A percentile compares a stretch with the other conserved stretches of the same genome.
Evolutionary conservation across 805 yeast genomes (phyloP).

Genomic region (Candida insectalens): DNA sequence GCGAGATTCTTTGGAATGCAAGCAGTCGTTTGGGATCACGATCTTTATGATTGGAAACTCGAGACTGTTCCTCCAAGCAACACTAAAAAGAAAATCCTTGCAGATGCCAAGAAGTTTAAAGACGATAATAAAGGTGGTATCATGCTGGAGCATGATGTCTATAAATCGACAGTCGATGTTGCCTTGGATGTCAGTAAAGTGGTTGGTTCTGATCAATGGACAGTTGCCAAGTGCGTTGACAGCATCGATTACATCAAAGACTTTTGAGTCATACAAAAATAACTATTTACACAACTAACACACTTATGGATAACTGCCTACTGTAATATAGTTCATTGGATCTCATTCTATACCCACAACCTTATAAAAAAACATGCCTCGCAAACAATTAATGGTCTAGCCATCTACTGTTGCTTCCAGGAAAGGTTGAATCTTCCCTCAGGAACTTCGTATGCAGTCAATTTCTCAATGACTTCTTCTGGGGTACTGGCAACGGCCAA

Average conservation of each 20-base stretch:
- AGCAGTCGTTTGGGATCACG: constrained; percentile 85
- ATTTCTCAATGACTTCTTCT: constrained; percentile 55
- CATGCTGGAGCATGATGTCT: constrained; percentile 81
- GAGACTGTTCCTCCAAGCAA: constrained; percentile 33
- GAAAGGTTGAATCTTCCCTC: constrained; percentile 65
- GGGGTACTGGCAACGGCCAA: constrained; percentile 59
- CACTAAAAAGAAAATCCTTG: constrained; percentile 41
- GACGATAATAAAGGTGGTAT: constrained; percentile 40
- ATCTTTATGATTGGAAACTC: constrained; percentile 85
- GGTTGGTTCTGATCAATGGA: constrained; percentile 52
- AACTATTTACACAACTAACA: neutral
- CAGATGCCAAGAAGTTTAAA: constrained; percentile 49
- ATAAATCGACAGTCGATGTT: constrained; percentile 53
- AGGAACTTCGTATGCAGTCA: constrained; percentile 54
- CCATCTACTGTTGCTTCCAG: constrained; percentile 40
- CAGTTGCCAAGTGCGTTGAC: constrained; percentile 70
- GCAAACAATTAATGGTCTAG: neutral
- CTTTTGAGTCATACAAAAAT: constrained; percentile 5
- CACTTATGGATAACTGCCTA: neutral
- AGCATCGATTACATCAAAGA: constrained; percentile 51
- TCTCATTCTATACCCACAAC: neutral
- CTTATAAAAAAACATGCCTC: neutral
- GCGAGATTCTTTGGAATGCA: constrained; percentile 80
- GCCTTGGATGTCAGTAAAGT: constrained; percentile 51
- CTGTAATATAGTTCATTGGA: neutral